Conservation (phyloP, 2,329 filamentous ascomycete species). For the Colletotrichum godetiae region DNA sequence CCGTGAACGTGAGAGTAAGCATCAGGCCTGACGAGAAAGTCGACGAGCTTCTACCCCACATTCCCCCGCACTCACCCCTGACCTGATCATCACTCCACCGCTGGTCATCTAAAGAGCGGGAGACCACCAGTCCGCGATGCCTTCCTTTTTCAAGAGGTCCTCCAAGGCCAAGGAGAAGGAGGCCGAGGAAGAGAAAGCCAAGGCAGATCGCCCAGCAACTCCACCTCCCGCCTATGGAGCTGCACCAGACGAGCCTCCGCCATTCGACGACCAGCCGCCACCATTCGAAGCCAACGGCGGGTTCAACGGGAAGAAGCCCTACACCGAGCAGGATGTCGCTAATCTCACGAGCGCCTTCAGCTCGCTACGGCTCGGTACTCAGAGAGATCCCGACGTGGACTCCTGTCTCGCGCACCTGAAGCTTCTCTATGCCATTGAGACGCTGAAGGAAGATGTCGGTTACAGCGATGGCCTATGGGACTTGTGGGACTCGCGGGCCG, state of each 20-base stretch:
- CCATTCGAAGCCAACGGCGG: conserved; percentile 26
- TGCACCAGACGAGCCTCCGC: conserved; percentile 12
- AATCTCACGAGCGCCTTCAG: conserved; percentile 52
- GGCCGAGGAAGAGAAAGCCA: conserved; percentile 29
- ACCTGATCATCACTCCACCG: background rate
- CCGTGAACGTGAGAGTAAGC: background rate
- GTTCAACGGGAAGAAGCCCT: background rate
- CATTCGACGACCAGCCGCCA: conserved; percentile 31
- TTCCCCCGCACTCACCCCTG: background rate
- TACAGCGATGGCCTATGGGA: conserved; percentile 75
- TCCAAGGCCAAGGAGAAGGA: conserved; percentile 32
- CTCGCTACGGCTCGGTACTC: conserved; percentile 48
- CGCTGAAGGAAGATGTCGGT: conserved; percentile 74
- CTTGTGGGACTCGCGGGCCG: conserved; percentile 62
- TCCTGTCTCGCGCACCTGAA: conserved; percentile 80
- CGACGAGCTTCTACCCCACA: background rate
- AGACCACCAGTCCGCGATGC: conserved; percentile 10
- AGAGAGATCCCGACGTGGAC: conserved; percentile 55
- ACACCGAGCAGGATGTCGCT: conserved; percentile 1
- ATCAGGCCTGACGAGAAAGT: background rate
- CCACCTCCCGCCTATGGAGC: conserved; percentile 29
- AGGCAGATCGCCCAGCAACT: conserved; percentile 18
- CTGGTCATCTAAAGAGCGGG: background rate
- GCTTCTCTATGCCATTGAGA: conserved; percentile 75
- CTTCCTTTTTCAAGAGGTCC: conserved; percentile 26